These are phyloP conservation scores for Jasminum sambac DNA, from an alignment of 257 asterid genomes.

Conservation along the genomic window DNA sequence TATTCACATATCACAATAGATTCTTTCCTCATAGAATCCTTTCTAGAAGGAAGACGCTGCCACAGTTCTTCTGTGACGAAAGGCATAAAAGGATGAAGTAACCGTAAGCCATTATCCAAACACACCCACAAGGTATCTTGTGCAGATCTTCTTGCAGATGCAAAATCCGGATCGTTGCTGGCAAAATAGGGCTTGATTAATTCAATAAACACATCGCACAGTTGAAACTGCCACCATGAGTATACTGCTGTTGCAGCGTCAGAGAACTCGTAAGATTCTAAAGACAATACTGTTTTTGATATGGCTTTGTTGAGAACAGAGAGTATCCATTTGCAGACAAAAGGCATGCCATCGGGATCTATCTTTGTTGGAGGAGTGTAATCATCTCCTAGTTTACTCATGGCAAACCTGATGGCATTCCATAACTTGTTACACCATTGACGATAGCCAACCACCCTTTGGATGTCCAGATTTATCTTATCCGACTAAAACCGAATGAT, in stretches of 20 bases:
- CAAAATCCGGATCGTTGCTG: constrained; percentile 44
- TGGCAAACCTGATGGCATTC: constrained; percentile 96
- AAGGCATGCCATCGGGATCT: constrained; percentile 63
- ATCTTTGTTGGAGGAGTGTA: constrained; percentile 70
- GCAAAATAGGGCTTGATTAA: constrained; percentile 85
- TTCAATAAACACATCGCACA: constrained; percentile 95
- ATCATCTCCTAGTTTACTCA: constrained; percentile 92
- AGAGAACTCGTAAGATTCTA: constrained; percentile 77
- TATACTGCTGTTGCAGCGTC: constrained; percentile 91
- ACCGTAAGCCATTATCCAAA: constrained; percentile 75
- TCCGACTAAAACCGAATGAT: constrained; percentile 64
- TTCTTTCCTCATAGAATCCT: constrained; percentile 61
- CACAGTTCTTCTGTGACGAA: constrained; percentile 91
- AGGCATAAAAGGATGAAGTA: constrained; percentile 98
- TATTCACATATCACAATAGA: constrained; percentile 83
- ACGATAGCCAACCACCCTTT: constrained; percentile 93
- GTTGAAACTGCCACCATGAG: constrained; percentile 88
- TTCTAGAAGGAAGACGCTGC: constrained; percentile 89
- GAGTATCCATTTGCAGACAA: constrained; percentile 94
- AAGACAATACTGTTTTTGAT: constrained; percentile 58
- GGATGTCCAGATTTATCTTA: constrained; percentile 85
- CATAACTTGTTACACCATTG: constrained; percentile 98
- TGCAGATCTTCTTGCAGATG: constrained; percentile 56
- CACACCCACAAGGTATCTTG: constrained; percentile 93
- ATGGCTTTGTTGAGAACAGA: constrained; percentile 86